Evolutionary conservation across 1,284 basidiomycete species (phyloP).

Genomic region (Cerioporus squamosus): DNA sequence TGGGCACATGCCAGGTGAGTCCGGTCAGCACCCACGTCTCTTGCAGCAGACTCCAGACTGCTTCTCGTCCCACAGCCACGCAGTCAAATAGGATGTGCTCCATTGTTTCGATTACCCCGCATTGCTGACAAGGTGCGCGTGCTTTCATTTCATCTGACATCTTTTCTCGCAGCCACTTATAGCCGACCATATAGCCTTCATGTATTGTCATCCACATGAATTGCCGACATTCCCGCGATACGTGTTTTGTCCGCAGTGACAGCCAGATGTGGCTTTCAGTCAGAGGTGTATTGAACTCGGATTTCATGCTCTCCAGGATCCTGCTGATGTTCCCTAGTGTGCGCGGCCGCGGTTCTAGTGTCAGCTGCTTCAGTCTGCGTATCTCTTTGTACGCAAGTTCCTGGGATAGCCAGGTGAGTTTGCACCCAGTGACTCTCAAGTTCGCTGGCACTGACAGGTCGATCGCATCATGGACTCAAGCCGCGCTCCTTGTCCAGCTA

Average conservation of each 20-base stretch:
- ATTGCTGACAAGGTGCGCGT: conserved; percentile 30
- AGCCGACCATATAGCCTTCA: conserved; percentile 33
- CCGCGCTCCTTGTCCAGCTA: conserved; percentile 26
- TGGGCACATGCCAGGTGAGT: conserved; percentile 1
- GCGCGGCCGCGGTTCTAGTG: neutral
- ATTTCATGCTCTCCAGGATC: neutral
- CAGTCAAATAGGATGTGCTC: conserved; percentile 41
- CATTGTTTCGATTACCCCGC: conserved; percentile 33
- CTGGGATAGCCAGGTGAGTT: conserved; percentile 32
- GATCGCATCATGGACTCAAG: neutral
- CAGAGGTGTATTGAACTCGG: neutral
- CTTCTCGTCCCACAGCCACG: conserved; percentile 22
- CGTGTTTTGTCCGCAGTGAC: conserved; percentile 20
- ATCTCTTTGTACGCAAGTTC: conserved; percentile 32
- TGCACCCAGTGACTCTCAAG: conserved; percentile 22
- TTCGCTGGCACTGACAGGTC: neutral
- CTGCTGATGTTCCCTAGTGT: neutral
- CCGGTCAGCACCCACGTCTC: conserved; percentile 20
- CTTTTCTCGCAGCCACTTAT: conserved; percentile 31
- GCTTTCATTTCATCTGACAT: conserved; percentile 28
- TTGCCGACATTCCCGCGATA: conserved; percentile 27
- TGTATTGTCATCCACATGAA: conserved; percentile 41
- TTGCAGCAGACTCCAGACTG: conserved; percentile 33
- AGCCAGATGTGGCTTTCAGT: conserved; percentile 11
- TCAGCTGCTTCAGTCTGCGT: neutral